Base-by-base conservation (phyloP, 2,329 filamentous ascomycete species). In the Colletotrichum sp. region DNA sequence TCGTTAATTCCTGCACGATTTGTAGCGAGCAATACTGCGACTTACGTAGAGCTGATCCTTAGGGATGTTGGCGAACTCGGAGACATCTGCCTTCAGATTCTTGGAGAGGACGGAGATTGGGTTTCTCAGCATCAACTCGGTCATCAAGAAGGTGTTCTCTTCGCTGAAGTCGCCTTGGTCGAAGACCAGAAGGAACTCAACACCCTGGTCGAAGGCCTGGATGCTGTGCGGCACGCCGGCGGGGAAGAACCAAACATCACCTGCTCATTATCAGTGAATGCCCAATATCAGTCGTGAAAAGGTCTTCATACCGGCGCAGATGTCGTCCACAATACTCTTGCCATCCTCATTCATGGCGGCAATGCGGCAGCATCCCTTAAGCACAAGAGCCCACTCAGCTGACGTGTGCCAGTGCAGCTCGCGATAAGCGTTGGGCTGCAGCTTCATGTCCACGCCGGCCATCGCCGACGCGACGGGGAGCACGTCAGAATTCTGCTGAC, bases 361-460 rank as follows among this genome's bases (percentile, higher is more conserved):
- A 2, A 92, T 83, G 7, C 89, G 86, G 4, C 89, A 89, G 55
- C 86, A 87, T 1, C 90, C 90, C 73, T 90, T 90, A 19, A 91
- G 84, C 13, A 92, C 83, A 7, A 90, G 83, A 0, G 88, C 85
- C 89, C 89, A 91, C 78, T 91, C 85, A 64, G 84, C 87, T 52
- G 88, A 86, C 49, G 87, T 90, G 78, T 92, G 90, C 90, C 90
- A 94, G 78, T 94, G 92, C 27, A 93, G 83, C 80, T 93, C 92
- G 25, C 92, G 88, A 77, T 93, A 93, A 0, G 89, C 90, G 30
- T 89, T 83, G 0, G 89, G 87, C n/a, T 86, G 87, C 2, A 92
- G 85, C 55, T 89, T 87, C 90, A 92, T 92, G 77, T 92, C 88
- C 1, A 92, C 90, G 59, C 90, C 90, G 0, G 90, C 90, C 88